Percentiles rank a stretch among this genome's conserved stretches.
Conservation (phyloP, 192 early-diverging fungal genomes). For the Umbelopsis sp. region DNA sequence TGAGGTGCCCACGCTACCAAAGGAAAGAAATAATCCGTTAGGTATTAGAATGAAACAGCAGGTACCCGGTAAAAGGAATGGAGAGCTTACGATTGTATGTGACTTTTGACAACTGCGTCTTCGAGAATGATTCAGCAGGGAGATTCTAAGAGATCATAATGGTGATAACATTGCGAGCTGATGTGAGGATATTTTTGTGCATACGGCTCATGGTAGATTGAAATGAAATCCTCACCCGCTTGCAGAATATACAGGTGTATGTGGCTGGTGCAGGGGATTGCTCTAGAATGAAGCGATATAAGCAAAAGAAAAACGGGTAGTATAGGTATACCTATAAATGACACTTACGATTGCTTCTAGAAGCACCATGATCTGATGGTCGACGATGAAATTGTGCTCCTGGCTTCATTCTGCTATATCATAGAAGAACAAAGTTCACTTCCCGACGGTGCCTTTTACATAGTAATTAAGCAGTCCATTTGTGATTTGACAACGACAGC, state of each 20-base stretch:
- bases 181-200: neutral
- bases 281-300: neutral
- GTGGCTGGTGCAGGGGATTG: neutral
- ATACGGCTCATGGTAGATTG: no score
- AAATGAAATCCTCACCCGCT: neutral
- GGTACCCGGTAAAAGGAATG: no score
- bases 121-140: slow-evolving; percentile 37
- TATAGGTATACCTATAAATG: neutral
- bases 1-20: slow-evolving; percentile 34
- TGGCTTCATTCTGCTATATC: neutral
- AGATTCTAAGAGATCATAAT: no score
- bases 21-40: no score
- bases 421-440: no score
- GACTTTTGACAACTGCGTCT: slow-evolving; percentile 42
- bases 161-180: no score
- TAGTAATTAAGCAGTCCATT: no score
- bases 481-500: no score
- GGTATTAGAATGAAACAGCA: no score
- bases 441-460: no score
- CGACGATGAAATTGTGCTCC: neutral
- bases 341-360: neutral
- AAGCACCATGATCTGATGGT: neutral
- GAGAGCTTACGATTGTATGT: slow-evolving; percentile 38
- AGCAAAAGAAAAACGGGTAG: neutral
- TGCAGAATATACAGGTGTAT: slow-evolving; percentile 3